Evolutionary conservation across 2,329 filamentous ascomycete species (phyloP).

Genomic region (Aspergillus candidus): DNA sequence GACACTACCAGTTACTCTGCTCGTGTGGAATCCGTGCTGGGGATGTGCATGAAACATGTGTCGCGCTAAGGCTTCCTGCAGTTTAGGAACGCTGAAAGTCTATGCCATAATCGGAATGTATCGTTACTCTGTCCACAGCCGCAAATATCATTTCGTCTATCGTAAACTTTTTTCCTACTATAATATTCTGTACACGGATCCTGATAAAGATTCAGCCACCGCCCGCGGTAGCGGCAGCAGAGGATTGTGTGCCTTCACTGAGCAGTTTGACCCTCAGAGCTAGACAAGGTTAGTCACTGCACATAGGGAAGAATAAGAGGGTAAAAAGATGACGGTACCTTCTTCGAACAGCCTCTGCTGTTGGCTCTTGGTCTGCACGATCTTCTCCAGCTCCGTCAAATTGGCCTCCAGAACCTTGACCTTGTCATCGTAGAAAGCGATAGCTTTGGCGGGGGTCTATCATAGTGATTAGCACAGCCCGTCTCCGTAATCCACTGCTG

Average conservation of each 20-base stretch:
- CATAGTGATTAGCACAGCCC: constrained; percentile 5
- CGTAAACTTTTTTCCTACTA: background rate
- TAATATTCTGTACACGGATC: background rate
- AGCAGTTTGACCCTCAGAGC: constrained; percentile 50
- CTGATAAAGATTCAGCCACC: constrained; percentile 14
- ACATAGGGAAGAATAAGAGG: background rate
- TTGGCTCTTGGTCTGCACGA: constrained; percentile 69
- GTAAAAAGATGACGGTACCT: constrained; percentile 47
- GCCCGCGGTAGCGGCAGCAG: constrained; percentile 26
- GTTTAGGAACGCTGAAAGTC: too few relatives aligned
- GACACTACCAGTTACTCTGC: too few relatives aligned
- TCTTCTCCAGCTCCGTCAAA: constrained; percentile 61
- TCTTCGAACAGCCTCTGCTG: constrained; percentile 87
- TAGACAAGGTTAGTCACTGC: constrained; percentile 22
- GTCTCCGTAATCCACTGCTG: too few relatives aligned
- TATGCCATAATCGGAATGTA: too few relatives aligned
- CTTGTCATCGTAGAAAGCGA: constrained; percentile 62
- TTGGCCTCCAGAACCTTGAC: constrained; percentile 60
- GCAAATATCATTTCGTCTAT: background rate
- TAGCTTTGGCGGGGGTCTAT: constrained; percentile 53
- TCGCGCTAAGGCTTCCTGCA: too few relatives aligned
- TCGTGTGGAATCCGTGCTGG: too few relatives aligned
- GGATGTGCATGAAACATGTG: too few relatives aligned
- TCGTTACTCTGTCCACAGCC: too few relatives aligned
- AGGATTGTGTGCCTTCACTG: constrained; percentile 35